Base-by-base conservation (phyloP, 1,284 basidiomycete genomes). In the Ganoderma resinaceum region DNA sequence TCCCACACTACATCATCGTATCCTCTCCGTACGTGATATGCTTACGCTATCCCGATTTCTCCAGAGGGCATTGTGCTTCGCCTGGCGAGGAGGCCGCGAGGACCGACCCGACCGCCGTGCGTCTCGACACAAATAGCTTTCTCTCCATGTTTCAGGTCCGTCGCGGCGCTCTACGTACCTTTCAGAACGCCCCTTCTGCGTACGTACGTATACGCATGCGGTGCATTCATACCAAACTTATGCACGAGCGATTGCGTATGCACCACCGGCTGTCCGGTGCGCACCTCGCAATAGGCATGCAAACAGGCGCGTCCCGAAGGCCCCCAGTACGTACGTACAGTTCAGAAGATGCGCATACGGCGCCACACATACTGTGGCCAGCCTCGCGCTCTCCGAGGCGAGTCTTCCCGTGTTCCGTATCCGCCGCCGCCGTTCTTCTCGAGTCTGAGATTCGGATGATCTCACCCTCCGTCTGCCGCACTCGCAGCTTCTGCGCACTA, bases 231-330 rank as follows among this genome's bases (percentile, higher is more conserved):
- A 49, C 46, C 46, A 26, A 49, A 26, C 23, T 26, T 49, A 26
- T 49, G 46, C 60, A 43, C 23, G 60, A 43, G 43, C 26, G 29
- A 42, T 31, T 55, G 52, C 52, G 52, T 55, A 55, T 29, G 52
- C 29, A 5, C 29, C 26, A 31, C 35, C 29, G 57, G n/a, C 33
- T n/a, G 57, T 26, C 57, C 57, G 57, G 57, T 18, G n/a, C 55
- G 55, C 55, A 57, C 31, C 33, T 37, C 57, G 57, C 23, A 33
- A 59, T 37, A 38, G 57, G 57, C 37, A 59, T 35, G 9, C 37
- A 38, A 59, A 59, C 57, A 38, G 57, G 38, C 57, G 31, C 57
- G 37, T 38, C 57, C 14, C 55, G 55, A 58, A 35, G 33, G 55
- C 31, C 31, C 35, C n/a, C n/a, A 35, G 35, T n/a, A 59, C 37